Conservation (phyloP, 768 basidiomycete species). For the Agrocybe pediades region DNA sequence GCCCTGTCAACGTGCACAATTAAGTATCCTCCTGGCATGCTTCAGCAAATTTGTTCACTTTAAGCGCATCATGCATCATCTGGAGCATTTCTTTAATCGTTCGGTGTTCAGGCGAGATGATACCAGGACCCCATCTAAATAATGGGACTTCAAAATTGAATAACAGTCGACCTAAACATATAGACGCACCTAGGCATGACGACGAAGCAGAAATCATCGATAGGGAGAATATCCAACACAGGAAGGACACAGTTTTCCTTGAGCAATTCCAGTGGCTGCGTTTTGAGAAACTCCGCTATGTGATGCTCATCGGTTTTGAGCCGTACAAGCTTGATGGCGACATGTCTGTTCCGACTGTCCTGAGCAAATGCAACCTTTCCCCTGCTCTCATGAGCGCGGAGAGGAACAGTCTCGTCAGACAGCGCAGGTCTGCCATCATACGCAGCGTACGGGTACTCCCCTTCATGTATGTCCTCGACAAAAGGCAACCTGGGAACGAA, state of each 20-base stretch:
- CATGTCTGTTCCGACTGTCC: conserved; percentile 16
- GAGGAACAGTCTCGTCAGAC: background rate
- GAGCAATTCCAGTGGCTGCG: conserved; percentile 5
- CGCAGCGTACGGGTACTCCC: no score
- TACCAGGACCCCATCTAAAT: conserved; percentile 14
- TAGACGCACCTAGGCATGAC: conserved; percentile 29
- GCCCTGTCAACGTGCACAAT: conserved; percentile 6
- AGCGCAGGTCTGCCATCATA: no score
- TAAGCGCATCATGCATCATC: conserved; percentile 15
- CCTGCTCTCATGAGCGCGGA: background rate
- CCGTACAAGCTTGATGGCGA: conserved; percentile 27
- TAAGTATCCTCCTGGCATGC: background rate
- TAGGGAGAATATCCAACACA: conserved; percentile 25
- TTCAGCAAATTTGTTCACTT: background rate
- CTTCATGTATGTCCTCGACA: no score
- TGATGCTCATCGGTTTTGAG: conserved; percentile 23
- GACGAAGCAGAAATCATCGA: conserved; percentile 22
- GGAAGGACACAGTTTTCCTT: conserved; percentile 22
- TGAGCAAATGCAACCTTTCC: conserved; percentile 19
- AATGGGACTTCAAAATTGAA: no score
- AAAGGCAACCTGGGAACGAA: no score
- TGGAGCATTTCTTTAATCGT: conserved; percentile 9
- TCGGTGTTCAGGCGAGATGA: background rate
- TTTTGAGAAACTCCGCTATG: conserved; percentile 18
- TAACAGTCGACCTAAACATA: background rate